Evolutionary conservation across 164 flowering plant genomes (phyloP).

Genomic region (Berberis vulgaris): DNA sequence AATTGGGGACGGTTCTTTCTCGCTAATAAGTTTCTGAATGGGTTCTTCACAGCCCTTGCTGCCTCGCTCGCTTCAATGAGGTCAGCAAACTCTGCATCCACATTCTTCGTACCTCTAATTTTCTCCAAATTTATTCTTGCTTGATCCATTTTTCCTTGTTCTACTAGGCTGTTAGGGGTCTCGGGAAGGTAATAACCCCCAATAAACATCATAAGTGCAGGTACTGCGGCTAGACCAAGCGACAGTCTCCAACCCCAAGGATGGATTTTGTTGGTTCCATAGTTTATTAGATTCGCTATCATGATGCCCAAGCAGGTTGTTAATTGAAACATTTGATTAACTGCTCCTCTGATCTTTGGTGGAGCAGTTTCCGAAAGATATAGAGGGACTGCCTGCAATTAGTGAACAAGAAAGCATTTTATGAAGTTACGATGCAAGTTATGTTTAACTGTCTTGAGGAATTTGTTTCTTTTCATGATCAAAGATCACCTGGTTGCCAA

Average conservation of each 20-base stretch:
- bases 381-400: slow-evolving; percentile 67
- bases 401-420: background rate
- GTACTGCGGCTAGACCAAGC: slow-evolving; percentile 64
- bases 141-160: slow-evolving; percentile 61
- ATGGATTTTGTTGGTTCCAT: slow-evolving; percentile 53
- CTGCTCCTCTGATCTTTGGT: slow-evolving; percentile 63
- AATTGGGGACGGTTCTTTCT: slow-evolving; percentile 70
- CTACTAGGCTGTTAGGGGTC: slow-evolving; percentile 89
- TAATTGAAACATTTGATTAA: slow-evolving; percentile 72
- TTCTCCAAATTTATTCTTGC: slow-evolving; percentile 46
- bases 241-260: slow-evolving; percentile 95
- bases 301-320: slow-evolving; percentile 69
- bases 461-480: background rate
- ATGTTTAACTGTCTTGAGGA: background rate
- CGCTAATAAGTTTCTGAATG: slow-evolving; percentile 59
- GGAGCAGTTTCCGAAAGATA: slow-evolving; percentile 94
- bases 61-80: slow-evolving; percentile 65
- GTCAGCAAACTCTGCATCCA: slow-evolving; percentile 72
- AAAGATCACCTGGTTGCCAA: slow-evolving; percentile 13
- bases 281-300: slow-evolving; percentile 64
- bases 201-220: slow-evolving; percentile 63
- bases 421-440: background rate
- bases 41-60: slow-evolving; percentile 66
- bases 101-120: slow-evolving; percentile 68
- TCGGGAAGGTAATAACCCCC: slow-evolving; percentile 79